phyloP scores from a whole-genome alignment of 202 grass and related monocot species.

The Schoenoplectus triqueter region DNA sequence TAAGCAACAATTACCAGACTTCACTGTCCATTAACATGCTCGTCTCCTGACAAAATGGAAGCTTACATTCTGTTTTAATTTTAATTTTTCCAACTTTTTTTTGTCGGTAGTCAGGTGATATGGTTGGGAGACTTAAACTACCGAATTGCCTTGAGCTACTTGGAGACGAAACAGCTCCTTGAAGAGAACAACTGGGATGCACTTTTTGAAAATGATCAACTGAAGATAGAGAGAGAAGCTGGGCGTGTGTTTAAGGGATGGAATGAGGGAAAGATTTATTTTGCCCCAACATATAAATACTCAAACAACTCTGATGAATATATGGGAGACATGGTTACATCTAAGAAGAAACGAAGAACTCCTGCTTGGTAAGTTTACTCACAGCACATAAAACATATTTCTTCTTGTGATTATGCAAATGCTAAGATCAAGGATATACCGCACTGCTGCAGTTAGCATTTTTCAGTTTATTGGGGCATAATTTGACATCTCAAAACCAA shows the following conservation, averaged over 20 bases:
- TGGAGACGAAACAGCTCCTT: conserved; percentile 57
- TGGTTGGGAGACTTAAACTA: conserved; percentile 91
- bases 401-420: not conserved
- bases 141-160: conserved; percentile 65
- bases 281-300: conserved; percentile 83
- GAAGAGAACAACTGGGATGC: conserved; percentile 61
- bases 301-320: conserved; percentile 70
- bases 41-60: not conserved
- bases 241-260: conserved; percentile 65
- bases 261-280: conserved; percentile 73
- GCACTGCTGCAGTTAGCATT: too few relatives aligned
- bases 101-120: conserved; percentile 57
- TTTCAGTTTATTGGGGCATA: not conserved
- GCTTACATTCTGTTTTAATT: not conserved
- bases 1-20: not conserved
- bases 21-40: not conserved
- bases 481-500: not conserved
- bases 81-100: not conserved
- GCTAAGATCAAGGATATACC: not conserved
- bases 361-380: conserved; percentile 58
- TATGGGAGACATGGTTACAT: conserved; percentile 44
- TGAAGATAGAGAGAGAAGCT: conserved; percentile 60
- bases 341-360: conserved; percentile 86
- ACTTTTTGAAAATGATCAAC: conserved; percentile 83
- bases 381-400: not conserved